Conservation (phyloP, 371 early-diverging fungal genomes). For the Mortierella sp. region DNA sequence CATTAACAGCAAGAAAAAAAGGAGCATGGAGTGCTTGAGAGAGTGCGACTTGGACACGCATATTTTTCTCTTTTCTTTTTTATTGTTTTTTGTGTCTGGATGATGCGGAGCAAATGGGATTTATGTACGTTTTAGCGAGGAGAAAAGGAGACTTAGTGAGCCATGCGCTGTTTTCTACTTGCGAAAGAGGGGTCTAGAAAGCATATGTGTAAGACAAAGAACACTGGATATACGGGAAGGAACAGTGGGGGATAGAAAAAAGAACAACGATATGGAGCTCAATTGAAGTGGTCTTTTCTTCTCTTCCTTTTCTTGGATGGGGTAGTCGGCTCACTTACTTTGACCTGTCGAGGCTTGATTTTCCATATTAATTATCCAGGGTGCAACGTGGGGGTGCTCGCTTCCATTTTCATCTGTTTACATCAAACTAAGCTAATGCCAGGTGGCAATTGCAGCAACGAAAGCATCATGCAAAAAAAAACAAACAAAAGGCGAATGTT, state of each 20-base stretch:
- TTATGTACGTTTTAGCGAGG: background rate
- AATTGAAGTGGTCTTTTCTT: background rate
- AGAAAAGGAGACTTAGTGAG: background rate
- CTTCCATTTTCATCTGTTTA: background rate
- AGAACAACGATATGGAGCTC: background rate
- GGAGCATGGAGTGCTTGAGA: background rate
- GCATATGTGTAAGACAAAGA: background rate
- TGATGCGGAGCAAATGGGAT: background rate
- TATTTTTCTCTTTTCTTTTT: background rate
- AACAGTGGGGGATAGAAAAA: background rate
- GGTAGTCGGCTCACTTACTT: background rate
- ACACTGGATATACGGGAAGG: background rate
- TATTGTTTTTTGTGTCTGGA: background rate
- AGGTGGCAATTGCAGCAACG: background rate
- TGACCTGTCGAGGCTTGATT: background rate
- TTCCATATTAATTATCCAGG: conserved; percentile 6
- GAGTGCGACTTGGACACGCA: background rate
- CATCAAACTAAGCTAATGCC: background rate
- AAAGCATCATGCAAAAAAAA: background rate
- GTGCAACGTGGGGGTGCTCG: background rate
- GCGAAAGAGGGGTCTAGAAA: background rate
- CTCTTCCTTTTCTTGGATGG: too few species aligned
- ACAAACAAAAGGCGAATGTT: background rate
- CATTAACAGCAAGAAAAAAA: background rate
- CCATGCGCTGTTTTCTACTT: background rate